Evolutionary conservation across 225 moss, liverwort and hornwort genomes (phyloP).

Genomic region (Pseudoscleropodium purum): DNA sequence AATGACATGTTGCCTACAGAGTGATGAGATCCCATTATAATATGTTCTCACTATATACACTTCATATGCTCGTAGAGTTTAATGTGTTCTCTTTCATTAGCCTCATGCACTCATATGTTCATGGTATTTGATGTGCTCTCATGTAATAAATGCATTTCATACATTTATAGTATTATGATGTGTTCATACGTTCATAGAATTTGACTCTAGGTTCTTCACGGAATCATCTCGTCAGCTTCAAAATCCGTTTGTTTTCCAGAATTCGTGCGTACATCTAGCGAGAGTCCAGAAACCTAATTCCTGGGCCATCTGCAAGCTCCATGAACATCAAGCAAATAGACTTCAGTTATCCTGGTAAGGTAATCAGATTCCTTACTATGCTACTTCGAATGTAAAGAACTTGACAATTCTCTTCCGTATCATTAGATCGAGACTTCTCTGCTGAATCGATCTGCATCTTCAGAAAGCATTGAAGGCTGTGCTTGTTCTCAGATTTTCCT

Average conservation of each 20-base stretch:
- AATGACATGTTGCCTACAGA: not conserved
- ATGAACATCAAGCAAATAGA: slow-evolving; percentile 4
- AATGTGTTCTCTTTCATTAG: not conserved
- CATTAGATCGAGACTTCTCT: not conserved
- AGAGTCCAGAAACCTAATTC: not conserved
- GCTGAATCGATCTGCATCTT: not conserved
- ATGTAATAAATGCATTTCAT: not conserved
- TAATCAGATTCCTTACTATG: not conserved
- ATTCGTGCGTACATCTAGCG: not conserved
- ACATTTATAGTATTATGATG: not conserved
- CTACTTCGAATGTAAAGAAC: not conserved
- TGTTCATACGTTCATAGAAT: not conserved
- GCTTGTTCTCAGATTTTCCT: not conserved
- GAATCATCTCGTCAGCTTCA: not conserved
- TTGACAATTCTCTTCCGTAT: not conserved
- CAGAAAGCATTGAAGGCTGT: not conserved
- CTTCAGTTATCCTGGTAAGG: not conserved
- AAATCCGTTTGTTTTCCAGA: not conserved
- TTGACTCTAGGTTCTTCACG: not conserved
- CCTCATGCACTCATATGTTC: not conserved
- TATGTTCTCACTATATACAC: not conserved
- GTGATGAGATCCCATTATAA: not conserved
- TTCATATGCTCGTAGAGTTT: not conserved
- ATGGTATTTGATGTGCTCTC: not conserved
- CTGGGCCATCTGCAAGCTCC: not conserved